Base-by-base conservation (phyloP, 352 stramenopile species). In the Phytophthora podocarpi region DNA sequence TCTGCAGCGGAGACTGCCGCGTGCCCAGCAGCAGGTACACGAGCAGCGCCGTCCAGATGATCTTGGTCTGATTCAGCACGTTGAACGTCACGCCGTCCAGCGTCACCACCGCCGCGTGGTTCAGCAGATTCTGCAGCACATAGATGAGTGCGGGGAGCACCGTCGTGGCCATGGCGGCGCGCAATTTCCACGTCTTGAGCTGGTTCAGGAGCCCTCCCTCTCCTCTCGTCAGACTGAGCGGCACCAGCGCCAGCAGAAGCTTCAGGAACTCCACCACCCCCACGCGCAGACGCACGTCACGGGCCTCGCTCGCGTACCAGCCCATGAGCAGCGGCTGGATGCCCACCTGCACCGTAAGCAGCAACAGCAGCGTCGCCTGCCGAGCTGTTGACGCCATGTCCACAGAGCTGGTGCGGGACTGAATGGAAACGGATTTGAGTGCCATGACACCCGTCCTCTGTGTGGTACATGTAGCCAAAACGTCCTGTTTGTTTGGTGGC, bases 41-140 rank as follows among this genome's bases (percentile, higher is more conserved):
- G 36, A 93, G 68, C 60, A 90, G 57, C 34, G 86, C 82, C 16
- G 86, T 93, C 81, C 82, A 93, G 57, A 95, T 92, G 72, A 95
- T 93, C 72, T 95, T 95, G 65, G 86, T 95, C 70, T 93, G 86
- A 61, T 95, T 93, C 27, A 95, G 67, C 27, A 95, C 80, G 65
- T 93, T 95, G 67, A 92, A 93, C 16, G 82, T 91, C 20, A 93
- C 80, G 31, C 82, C 82, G 68, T 95, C 84, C 30, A 93, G 76
- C 40, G 82, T 64, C 61, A 92, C 74, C 15, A 92, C 84, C 0
- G 84, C 86, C 16, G 78, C 80, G 50, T 93, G 80, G 63, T 93
- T 95, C 9, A 92, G 66, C 50, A 90, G 85, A 61, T 95, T 92
- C 58, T 95, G 84, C 40, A 95, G 57, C 31, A 90, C 78, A 68